Percentiles rank a stretch among this genome's conserved stretches.
phyloP scores from a whole-genome alignment of 2,329 filamentous ascomycete species.

The Colletotrichum coccodes region DNA sequence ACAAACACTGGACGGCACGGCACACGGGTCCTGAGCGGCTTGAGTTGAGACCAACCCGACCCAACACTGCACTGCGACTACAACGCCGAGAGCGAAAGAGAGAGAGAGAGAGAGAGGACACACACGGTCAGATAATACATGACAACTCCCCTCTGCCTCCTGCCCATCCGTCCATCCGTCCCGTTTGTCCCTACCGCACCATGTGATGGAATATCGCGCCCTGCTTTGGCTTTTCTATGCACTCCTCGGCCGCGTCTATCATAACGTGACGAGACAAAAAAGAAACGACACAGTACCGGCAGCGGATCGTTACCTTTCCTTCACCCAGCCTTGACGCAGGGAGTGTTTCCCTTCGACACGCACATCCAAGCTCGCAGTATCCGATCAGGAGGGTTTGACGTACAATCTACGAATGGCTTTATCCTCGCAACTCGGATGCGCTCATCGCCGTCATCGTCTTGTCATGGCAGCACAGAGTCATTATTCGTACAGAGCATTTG shows the following conservation, averaged over 20 bases:
- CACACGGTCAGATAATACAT: no score
- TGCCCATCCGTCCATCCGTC: neutral
- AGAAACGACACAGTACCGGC: neutral
- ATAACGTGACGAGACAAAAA: neutral
- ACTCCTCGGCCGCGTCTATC: neutral
- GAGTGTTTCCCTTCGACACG: constrained; percentile 17
- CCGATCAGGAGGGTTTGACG: neutral
- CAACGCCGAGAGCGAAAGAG: neutral
- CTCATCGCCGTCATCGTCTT: neutral
- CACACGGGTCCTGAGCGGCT: neutral
- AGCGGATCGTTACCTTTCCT: neutral
- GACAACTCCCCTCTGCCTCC: no score
- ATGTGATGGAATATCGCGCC: neutral
- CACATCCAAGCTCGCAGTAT: neutral
- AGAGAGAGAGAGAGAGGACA: no score
- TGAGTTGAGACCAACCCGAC: neutral
- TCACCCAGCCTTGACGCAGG: constrained; percentile 18
- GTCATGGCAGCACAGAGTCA: neutral
- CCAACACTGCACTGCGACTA: neutral
- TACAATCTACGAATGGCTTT: neutral
- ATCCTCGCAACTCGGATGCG: neutral
- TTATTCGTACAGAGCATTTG: neutral
- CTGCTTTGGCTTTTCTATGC: neutral
- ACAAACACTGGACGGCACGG: neutral
- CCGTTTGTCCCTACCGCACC: neutral